Evolutionary conservation across 768 basidiomycete species (phyloP).

Genomic region (Xanthoconium purpureum): DNA sequence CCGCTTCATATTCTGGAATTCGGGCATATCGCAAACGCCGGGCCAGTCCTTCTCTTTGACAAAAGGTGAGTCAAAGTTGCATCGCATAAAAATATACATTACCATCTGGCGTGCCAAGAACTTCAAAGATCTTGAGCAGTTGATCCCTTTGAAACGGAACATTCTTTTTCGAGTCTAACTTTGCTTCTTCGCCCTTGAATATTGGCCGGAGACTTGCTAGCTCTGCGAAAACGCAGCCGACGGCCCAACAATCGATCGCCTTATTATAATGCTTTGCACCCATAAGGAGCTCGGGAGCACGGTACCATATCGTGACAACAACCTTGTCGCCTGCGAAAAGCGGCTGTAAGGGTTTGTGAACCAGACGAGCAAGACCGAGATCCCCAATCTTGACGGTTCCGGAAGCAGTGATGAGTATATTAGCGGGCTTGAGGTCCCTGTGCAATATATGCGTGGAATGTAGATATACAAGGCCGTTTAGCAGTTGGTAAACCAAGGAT

Average conservation of each 20-base stretch:
- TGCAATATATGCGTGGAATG: slow-evolving; percentile 95
- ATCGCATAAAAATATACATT: not conserved
- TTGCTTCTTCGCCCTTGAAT: slow-evolving; percentile 99
- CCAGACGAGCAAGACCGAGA: slow-evolving; percentile 87
- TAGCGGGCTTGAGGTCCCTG: slow-evolving; percentile 97
- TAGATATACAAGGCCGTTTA: slow-evolving; percentile 92
- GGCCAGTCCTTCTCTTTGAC: slow-evolving; percentile 84
- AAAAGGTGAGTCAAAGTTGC: slow-evolving; percentile 1
- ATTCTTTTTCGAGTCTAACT: slow-evolving; percentile 94
- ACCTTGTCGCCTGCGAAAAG: slow-evolving; percentile 95
- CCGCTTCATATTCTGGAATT: slow-evolving; percentile 78
- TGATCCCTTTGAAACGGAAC: slow-evolving; percentile 97
- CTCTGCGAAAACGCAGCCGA: slow-evolving; percentile 97
- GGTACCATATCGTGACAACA: slow-evolving; percentile 99
- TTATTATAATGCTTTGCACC: slow-evolving; percentile 98
- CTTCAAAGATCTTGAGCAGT: slow-evolving; percentile 92
- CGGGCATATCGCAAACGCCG: slow-evolving; percentile 78
- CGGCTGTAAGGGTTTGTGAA: slow-evolving; percentile 87
- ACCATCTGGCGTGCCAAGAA: slow-evolving; percentile 88
- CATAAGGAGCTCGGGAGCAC: slow-evolving; percentile 92
- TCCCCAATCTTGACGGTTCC: slow-evolving; percentile 99
- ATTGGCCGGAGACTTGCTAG: slow-evolving; percentile 91
- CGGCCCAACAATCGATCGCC: slow-evolving; percentile 95
- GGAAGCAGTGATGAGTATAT: slow-evolving; percentile 87
- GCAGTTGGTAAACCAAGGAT: slow-evolving; percentile 88